Conservation (phyloP, 768 basidiomycete genomes). For the Trametes sanguinea region DNA sequence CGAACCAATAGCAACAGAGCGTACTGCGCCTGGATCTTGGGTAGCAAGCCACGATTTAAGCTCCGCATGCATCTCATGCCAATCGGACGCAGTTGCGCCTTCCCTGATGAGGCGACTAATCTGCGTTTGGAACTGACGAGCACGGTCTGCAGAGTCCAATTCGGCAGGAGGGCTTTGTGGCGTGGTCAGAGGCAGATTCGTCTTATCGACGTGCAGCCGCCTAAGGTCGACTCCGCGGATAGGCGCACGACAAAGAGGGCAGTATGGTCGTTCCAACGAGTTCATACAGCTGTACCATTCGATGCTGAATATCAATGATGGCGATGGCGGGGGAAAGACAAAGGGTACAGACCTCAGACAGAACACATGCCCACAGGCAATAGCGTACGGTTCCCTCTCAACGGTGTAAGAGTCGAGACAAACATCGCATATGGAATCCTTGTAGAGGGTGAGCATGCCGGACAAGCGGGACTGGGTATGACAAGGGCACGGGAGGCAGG, state of each 20-base stretch:
- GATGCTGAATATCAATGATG: background rate
- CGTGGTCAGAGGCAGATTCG: conserved; percentile 30
- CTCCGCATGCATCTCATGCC: conserved; percentile 25
- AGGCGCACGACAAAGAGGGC: conserved; percentile 63
- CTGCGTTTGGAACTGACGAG: conserved; percentile 53
- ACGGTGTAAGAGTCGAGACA: conserved; percentile 67
- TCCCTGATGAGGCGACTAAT: conserved; percentile 56
- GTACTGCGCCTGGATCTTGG: conserved; percentile 27
- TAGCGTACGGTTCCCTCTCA: conserved; percentile 59
- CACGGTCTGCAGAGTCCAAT: conserved; percentile 36
- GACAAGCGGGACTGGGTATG: conserved; percentile 30
- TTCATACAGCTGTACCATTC: conserved; percentile 51
- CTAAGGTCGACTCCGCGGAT: conserved; percentile 50
- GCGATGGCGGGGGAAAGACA: conserved; percentile 12
- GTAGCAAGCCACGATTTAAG: conserved; percentile 28
- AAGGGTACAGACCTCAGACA: conserved; percentile 35
- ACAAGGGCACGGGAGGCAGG: conserved; percentile 27
- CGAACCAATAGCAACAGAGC: background rate
- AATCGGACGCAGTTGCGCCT: conserved; percentile 41
- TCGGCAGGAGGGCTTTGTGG: conserved; percentile 6
- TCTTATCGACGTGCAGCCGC: conserved; percentile 62
- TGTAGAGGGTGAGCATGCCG: conserved; percentile 67
- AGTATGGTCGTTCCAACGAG: conserved; percentile 48
- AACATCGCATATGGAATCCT: conserved; percentile 72
- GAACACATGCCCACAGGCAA: conserved; percentile 74